A percentile compares a stretch with the other conserved stretches of the same genome.
Evolutionary conservation across 2,329 filamentous ascomycete genomes (phyloP).

Genomic region (Purpureocillium takamizusanense): DNA sequence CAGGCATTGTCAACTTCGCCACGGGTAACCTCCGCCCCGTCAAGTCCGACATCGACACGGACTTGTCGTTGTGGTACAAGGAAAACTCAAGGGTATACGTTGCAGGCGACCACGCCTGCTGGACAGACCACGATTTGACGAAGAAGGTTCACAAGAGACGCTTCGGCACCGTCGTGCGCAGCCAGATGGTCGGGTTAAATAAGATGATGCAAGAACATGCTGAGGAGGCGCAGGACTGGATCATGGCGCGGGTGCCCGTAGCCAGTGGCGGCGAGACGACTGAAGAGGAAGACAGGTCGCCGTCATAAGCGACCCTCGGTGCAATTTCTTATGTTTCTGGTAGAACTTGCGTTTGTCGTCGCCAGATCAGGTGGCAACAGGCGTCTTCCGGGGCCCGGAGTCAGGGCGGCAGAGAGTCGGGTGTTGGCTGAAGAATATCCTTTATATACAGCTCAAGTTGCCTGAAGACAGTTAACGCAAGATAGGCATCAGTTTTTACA

Average conservation of each 20-base stretch:
- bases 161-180: slow-evolving; percentile 49
- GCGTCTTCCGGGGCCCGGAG: background rate
- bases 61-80: slow-evolving; percentile 74
- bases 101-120: slow-evolving; percentile 64
- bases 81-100: slow-evolving; percentile 74
- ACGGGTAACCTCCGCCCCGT: slow-evolving; percentile 68
- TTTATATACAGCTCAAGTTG: too few relatives aligned
- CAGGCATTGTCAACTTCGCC: slow-evolving; percentile 74
- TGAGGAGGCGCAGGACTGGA: slow-evolving; percentile 42
- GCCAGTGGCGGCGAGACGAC: slow-evolving; percentile 33
- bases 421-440: too few relatives aligned
- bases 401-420: background rate
- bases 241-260: slow-evolving; percentile 28
- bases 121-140: slow-evolving; percentile 53
- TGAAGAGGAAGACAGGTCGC: slow-evolving; percentile 31
- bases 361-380: too few relatives aligned
- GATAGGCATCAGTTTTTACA: too few relatives aligned
- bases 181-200: slow-evolving; percentile 36
- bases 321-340: background rate
- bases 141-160: slow-evolving; percentile 51
- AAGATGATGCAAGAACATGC: slow-evolving; percentile 50
- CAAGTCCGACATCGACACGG: slow-evolving; percentile 67
- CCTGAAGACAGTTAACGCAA: too few relatives aligned
- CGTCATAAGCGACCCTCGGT: background rate
- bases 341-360: too few relatives aligned